Evolutionary conservation across 1,284 basidiomycete genomes (phyloP).

Genomic region (Rhizoctonia solani): DNA sequence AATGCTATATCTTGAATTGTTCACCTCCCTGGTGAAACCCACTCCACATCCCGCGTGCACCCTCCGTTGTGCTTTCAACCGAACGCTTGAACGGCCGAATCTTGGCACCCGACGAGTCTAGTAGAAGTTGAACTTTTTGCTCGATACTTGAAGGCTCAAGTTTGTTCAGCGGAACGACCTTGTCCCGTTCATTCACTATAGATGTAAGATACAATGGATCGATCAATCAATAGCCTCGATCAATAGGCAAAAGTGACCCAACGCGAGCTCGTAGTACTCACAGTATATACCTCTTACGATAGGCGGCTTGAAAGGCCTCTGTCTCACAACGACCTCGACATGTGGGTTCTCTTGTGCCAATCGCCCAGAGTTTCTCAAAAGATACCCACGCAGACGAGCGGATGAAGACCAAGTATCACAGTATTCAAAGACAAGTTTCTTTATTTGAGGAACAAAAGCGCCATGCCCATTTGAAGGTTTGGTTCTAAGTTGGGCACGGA

Average conservation of each 20-base stretch:
- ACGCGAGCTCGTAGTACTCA: slow-evolving; percentile 46
- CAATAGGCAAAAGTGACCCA: slow-evolving; percentile 29
- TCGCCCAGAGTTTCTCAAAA: slow-evolving; percentile 62
- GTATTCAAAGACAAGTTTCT: slow-evolving; percentile 83
- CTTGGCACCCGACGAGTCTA: slow-evolving; percentile 82
- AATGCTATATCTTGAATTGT: slow-evolving; percentile 54
- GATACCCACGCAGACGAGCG: slow-evolving; percentile 65
- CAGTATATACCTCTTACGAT: slow-evolving; percentile 78
- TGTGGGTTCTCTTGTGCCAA: slow-evolving; percentile 74
- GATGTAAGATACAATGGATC: neutral
- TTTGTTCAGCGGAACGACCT: slow-evolving; percentile 73
- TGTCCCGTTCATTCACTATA: slow-evolving; percentile 76
- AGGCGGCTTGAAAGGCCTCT: slow-evolving; percentile 71
- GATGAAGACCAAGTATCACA: slow-evolving; percentile 81
- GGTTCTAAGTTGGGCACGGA: slow-evolving; percentile 52
- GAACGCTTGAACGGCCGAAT: slow-evolving; percentile 74
- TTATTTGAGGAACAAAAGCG: slow-evolving; percentile 70
- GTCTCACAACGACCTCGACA: slow-evolving; percentile 77
- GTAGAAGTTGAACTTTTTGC: slow-evolving; percentile 76
- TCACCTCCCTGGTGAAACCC: slow-evolving; percentile 67
- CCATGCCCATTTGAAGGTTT: slow-evolving; percentile 69
- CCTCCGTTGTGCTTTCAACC: slow-evolving; percentile 76
- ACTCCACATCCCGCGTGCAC: slow-evolving; percentile 84
- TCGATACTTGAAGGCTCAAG: slow-evolving; percentile 71
- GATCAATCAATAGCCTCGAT: too few relatives aligned